Base-by-base conservation (phyloP, 345 rosid species). In the Dipteronia sinensis region DNA sequence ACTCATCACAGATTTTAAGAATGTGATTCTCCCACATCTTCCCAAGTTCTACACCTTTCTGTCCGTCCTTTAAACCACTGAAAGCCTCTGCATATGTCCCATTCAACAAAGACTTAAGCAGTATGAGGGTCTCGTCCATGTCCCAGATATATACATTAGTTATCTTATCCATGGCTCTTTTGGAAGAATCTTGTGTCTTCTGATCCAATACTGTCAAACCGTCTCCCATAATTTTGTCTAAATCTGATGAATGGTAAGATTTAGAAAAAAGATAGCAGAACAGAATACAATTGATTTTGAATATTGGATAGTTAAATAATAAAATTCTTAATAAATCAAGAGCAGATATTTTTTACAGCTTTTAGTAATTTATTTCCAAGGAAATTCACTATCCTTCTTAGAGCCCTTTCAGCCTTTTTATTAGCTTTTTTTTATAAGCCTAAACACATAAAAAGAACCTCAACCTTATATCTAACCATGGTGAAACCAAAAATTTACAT, bases 41-140 rank as follows among this genome's bases (percentile, higher is more conserved):
- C 51, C 96, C 98, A 72, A 94, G 85, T 78, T 90, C 93, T 61
- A 82, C 65, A 75, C 97, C 96, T 83, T 88, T 89, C 74, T 87
- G 77, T 12, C 69, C 85, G 84, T 94, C 97, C 80, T 94, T 94
- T 40, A 74, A 72, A 19, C 92, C 91, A 66, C 64, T 67, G 78
- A 84, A 90, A 8, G 83, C 81, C 82, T 86, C 81, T 0, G 97
- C 93, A 58, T 90, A 94, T 10, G 85, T 83, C 58, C 93, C 91
- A 70, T 86, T 89, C 73, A 94, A 72, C 84, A 94, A 84, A 80
- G 97, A 91, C 88, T 93, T 91, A 40, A 94, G 93, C 75, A 94
- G 83, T 82, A 94, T 90, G 49, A 94, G 98, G 69, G 98, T 94
- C 87, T 92, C 98, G 73, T 94, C 97, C 96, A 91, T 90, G 83